Conservation (phyloP, 2,329 filamentous ascomycete genomes). For the Pseudopyrenochaeta lycopersici region DNA sequence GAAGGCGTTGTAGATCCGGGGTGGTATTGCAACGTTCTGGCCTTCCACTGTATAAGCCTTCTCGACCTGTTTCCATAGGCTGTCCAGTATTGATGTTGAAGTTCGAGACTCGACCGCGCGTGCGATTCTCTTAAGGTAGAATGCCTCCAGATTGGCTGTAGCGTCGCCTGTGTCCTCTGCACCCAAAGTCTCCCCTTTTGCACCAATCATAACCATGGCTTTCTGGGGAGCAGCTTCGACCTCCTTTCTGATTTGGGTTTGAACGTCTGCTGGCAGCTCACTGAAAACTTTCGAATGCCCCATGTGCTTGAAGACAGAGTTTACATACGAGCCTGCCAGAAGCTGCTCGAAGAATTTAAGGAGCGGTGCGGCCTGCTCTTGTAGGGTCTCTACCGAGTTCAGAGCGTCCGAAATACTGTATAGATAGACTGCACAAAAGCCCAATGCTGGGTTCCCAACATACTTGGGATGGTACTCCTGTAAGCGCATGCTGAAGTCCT, state of each 20-base stretch:
- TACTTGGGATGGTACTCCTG: slow-evolving; percentile 34
- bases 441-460: slow-evolving; percentile 20
- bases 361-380: slow-evolving; percentile 38
- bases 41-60: slow-evolving; percentile 22
- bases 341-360: slow-evolving; percentile 32
- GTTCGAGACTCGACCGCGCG: slow-evolving; percentile 28
- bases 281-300: slow-evolving; percentile 14
- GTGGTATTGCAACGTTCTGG: slow-evolving; percentile 31
- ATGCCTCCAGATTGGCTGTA: slow-evolving; percentile 28
- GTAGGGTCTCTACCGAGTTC: slow-evolving; percentile 19
- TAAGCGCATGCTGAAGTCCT: slow-evolving; percentile 33
- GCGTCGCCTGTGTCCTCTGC: slow-evolving; percentile 9
- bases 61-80: slow-evolving; percentile 33
- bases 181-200: slow-evolving; percentile 2
- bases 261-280: slow-evolving; percentile 24
- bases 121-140: slow-evolving; percentile 36
- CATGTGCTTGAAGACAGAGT: slow-evolving; percentile 18
- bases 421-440: slow-evolving; percentile 42
- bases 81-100: slow-evolving; percentile 25
- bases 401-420: slow-evolving; percentile 39
- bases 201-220: slow-evolving; percentile 27
- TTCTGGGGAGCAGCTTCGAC: slow-evolving; percentile 32
- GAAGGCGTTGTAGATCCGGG: slow-evolving; percentile 54
- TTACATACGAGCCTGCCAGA: slow-evolving; percentile 31
- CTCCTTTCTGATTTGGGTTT: slow-evolving; percentile 20